Evolutionary conservation across 2,329 filamentous ascomycete species (phyloP).

Genomic region (Aspergillus sp.): DNA sequence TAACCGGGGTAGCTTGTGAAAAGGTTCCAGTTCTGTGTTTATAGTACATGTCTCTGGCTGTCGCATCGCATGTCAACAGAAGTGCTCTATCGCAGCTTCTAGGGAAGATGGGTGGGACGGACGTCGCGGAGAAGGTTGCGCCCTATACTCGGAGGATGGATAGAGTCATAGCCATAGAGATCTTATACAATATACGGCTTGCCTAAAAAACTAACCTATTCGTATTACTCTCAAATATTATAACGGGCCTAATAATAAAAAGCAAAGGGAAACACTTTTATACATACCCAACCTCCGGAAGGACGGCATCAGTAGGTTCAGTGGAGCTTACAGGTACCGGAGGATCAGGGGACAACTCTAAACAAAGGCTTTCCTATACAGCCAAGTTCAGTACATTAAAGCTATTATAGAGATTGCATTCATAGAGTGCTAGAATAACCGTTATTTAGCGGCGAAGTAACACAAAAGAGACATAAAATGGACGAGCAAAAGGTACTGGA

Average conservation of each 20-base stretch:
- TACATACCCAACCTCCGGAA: slow-evolving; percentile 32
- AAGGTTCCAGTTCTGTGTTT: background rate
- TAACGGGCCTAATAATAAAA: background rate
- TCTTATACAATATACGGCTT: slow-evolving; percentile 52
- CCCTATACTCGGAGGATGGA: slow-evolving; percentile 43
- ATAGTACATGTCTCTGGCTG: background rate
- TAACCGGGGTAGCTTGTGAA: slow-evolving; percentile 1
- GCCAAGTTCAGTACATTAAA: background rate
- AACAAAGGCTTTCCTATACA: slow-evolving; percentile 14
- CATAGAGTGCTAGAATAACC: too few relatives aligned
- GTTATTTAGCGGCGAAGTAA: too few relatives aligned
- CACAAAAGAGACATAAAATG: too few relatives aligned
- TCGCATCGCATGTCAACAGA: background rate
- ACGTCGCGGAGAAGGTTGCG: slow-evolving; percentile 59
- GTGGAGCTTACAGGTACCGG: slow-evolving; percentile 12
- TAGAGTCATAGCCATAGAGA: slow-evolving; percentile 44
- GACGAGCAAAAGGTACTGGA: too few relatives aligned
- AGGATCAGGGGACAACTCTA: slow-evolving; percentile 7
- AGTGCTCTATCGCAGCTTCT: slow-evolving; percentile 28
- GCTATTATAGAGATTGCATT: background rate
- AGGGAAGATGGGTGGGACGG: slow-evolving; percentile 54
- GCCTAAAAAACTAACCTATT: slow-evolving; percentile 34
- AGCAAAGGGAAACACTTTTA: background rate
- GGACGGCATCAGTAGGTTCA: slow-evolving; percentile 30
- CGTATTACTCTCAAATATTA: background rate